These are phyloP conservation scores for Microstegium vimineum DNA, from an alignment of 176 grass and related monocot genomes.

Conservation along the genomic window DNA sequence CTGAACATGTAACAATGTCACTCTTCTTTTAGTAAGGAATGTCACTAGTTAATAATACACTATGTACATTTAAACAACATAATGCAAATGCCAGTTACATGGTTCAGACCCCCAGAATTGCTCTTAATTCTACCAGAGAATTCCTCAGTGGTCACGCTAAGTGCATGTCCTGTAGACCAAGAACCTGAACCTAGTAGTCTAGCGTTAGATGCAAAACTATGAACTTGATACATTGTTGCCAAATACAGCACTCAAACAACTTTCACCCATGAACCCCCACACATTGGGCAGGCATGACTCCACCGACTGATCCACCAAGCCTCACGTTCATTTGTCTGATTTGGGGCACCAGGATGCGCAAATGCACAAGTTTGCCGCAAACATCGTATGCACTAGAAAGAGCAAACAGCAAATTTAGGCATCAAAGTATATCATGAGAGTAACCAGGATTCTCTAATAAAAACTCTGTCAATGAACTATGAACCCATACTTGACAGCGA, in stretches of 20 bases:
- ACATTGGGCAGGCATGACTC: constrained; percentile 89
- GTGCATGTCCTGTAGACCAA: constrained; percentile 7
- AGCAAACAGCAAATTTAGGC: background rate
- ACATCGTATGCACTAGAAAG: constrained; percentile 83
- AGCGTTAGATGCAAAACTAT: background rate
- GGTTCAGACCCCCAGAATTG: background rate
- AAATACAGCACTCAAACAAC: constrained; percentile 54
- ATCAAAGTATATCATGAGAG: background rate
- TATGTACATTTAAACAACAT: constrained; percentile 5
- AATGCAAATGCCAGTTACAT: background rate
- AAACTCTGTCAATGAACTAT: background rate
- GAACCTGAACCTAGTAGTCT: background rate
- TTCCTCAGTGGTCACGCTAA: constrained; percentile 21
- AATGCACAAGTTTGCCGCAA: constrained; percentile 95
- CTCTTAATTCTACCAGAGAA: background rate
- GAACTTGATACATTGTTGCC: background rate
- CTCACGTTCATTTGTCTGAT: constrained; percentile 61
- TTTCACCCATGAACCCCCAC: constrained; percentile 92
- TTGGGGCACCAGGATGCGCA: constrained; percentile 48
- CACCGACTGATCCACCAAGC: constrained; percentile 95
- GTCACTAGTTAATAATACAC: background rate
- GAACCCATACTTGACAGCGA: background rate
- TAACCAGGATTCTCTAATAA: background rate
- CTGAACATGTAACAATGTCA: background rate
- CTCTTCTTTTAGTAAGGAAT: background rate